Evolutionary conservation across 805 yeast species (phyloP).

Genomic region (Nakazawaea ambrosiae): DNA sequence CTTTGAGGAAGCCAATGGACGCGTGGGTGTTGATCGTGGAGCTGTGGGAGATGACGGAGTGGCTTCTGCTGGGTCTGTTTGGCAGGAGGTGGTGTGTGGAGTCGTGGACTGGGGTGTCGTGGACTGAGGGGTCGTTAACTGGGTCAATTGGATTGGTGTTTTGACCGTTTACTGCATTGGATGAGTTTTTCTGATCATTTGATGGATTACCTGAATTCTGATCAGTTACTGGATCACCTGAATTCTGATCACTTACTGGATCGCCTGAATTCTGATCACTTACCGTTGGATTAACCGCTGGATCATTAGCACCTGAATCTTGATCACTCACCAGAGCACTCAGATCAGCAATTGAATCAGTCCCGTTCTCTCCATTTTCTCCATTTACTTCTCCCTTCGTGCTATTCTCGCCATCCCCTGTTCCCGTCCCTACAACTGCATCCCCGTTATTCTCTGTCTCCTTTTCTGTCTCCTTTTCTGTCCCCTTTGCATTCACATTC

Average conservation of each 20-base stretch:
- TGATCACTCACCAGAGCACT: background rate
- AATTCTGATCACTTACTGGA: no score
- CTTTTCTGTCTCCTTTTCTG: no score
- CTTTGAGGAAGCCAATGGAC: constrained; percentile 25
- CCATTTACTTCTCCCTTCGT: background rate
- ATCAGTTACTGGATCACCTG: no score
- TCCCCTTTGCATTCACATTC: background rate
- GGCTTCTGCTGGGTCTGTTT: constrained; percentile 6
- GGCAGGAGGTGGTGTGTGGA: background rate
- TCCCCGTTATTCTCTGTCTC: background rate
- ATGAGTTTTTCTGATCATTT: no score
- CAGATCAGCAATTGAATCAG: background rate
- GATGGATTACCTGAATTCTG: no score
- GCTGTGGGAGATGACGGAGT: constrained; percentile 6
- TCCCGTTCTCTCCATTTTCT: background rate
- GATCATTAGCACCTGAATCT: background rate
- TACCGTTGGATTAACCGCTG: background rate
- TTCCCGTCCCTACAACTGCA: no score
- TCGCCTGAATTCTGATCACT: no score
- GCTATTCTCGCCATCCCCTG: no score
- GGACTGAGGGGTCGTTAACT: no score
- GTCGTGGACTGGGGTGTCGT: background rate
- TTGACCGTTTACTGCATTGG: background rate
- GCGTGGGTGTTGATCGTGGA: constrained; percentile 16
- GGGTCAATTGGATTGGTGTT: background rate